Conservation (phyloP, 2,329 filamentous ascomycete genomes). For the Fusarium cicatricum region DNA sequence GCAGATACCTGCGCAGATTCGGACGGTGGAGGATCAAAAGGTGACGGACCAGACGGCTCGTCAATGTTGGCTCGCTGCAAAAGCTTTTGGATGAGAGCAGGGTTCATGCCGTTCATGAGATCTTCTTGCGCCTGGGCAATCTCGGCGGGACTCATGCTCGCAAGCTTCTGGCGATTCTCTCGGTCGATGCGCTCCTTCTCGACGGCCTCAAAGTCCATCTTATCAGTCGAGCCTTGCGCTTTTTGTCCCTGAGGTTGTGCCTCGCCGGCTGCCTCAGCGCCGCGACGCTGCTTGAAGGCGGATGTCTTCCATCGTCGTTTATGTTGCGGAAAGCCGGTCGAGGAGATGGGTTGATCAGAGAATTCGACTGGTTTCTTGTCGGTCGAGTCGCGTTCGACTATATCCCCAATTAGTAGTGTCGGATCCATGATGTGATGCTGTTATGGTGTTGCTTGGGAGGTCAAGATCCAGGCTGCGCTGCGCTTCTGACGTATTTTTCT, state of each 20-base stretch:
- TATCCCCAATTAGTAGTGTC: conserved; percentile 74
- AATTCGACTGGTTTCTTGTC: conserved; percentile 68
- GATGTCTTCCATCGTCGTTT: conserved; percentile 79
- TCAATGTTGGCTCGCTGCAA: conserved; percentile 80
- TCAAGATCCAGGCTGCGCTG: conserved; percentile 4
- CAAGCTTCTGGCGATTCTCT: conserved; percentile 79
- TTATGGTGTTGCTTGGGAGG: conserved; percentile 4
- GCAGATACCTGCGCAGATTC: conserved; percentile 17
- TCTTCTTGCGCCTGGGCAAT: conserved; percentile 84
- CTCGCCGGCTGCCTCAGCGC: conserved; percentile 33
- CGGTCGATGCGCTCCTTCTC: conserved; percentile 80
- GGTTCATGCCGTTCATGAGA: conserved; percentile 79
- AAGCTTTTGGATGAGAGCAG: conserved; percentile 78
- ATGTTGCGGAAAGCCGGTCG: conserved; percentile 86
- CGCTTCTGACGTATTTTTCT: conserved; percentile 36
- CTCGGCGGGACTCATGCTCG: conserved; percentile 80
- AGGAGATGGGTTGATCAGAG: conserved; percentile 54
- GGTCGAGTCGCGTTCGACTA: conserved; percentile 76
- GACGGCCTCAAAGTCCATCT: conserved; percentile 51
- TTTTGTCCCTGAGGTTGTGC: conserved; percentile 15
- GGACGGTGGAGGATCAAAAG: conserved; percentile 51
- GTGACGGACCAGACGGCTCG: conserved; percentile 56
- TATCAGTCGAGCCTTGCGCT: neutral
- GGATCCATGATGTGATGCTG: conserved; percentile 45
- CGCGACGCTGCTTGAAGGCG: conserved; percentile 74